These are phyloP conservation scores for Cyanodermella asteris DNA, from an alignment of 2,329 filamentous ascomycete species.

Conservation along the genomic window DNA sequence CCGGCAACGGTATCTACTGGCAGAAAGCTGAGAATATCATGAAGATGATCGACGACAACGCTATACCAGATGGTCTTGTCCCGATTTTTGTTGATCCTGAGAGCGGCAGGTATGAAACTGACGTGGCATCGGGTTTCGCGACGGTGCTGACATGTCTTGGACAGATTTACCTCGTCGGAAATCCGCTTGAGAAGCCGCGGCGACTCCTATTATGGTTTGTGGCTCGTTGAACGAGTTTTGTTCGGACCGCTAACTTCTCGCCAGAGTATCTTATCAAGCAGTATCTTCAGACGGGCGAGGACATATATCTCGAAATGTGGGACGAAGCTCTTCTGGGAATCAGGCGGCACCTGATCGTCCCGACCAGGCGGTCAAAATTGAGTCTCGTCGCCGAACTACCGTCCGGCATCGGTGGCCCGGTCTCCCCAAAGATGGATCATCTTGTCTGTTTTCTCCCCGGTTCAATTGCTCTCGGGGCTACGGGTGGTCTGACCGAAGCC, in stretches of 20 bases:
- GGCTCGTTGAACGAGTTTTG: background rate
- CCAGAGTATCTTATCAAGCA: conserved; percentile 88
- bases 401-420: conserved; percentile 38
- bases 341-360: conserved; percentile 78
- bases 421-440: conserved; percentile 93
- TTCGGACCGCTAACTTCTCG: background rate
- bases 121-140: too few relatives aligned
- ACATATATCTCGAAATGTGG: conserved; percentile 86
- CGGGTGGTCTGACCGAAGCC: conserved; percentile 51
- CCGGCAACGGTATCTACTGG: conserved; percentile 85
- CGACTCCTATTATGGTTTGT: conserved; percentile 62
- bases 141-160: too few relatives aligned
- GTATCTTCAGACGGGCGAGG: conserved; percentile 74
- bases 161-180: too few relatives aligned
- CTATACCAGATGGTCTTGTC: conserved; percentile 57
- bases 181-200: conserved; percentile 84
- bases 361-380: conserved; percentile 56
- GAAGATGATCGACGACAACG: conserved; percentile 68
- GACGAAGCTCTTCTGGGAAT: conserved; percentile 64
- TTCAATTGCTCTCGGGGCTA: conserved; percentile 76
- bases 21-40: conserved; percentile 80
- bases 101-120: conserved; percentile 54
- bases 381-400: conserved; percentile 83
- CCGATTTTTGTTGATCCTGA: conserved; percentile 78
- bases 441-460: conserved; percentile 94